Base-by-base conservation (phyloP, 331 rosid species). In the Prunus yedoensis region DNA sequence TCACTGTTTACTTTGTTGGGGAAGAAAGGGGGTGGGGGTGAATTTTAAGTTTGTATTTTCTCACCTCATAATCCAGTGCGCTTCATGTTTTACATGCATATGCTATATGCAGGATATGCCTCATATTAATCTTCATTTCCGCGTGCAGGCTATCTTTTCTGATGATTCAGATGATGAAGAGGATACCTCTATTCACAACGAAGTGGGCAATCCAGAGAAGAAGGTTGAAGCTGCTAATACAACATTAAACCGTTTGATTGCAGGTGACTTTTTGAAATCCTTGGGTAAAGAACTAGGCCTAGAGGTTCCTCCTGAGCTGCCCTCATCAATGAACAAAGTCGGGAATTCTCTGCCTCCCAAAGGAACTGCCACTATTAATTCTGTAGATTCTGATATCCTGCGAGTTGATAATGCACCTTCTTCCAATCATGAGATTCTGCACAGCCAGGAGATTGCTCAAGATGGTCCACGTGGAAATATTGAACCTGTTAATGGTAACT, bases 251-350 rank as follows among this genome's bases (percentile, higher is more conserved):
- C 94, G 96, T 61, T 85, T 95, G 87, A 87, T 92, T 66, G 99
- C 98, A 35, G 98, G 99, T 13, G 97, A 95, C 85, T 95, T 95
- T 84, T 80, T 95, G 85, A 93, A 95, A 82, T 92, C 98, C 59
- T 85, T 95, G 90, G 98, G 98, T 77, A 92, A 89, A 84, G 99
- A 95, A 87, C 89, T 92, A 47, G 98, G 99, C 56, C 82, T 92
- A 68, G 99, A 89, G 86, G 91, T 95, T 64, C 99, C 99, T 51
- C 93, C 97, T 67, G 99, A 90, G 56, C 79, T 77, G 59, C 88
- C 89, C 61, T 80, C 79, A 77, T 63, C 90, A 18, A 41, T 70
- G 0, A 87, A 86, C 72, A 95, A 89, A 60, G 62, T 83, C 38
- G 71, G 63, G 76, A 76, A 4, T 58, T 35, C 61, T 76, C 83